Conservation (phyloP, 306 rosid species). For the Ammopiptanthus mongolicus region DNA sequence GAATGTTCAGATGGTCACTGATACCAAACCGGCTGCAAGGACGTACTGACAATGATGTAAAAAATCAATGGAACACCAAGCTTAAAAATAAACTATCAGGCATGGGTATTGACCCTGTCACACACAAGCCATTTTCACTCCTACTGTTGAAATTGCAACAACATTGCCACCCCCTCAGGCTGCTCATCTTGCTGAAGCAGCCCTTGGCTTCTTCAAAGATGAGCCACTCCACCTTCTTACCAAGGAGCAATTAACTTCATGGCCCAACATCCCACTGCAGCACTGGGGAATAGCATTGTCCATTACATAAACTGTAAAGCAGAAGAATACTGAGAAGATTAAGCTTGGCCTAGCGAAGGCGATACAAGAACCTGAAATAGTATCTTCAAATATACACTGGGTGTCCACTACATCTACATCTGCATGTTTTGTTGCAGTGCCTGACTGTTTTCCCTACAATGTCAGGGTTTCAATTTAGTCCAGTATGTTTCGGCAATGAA, state of each 20-base stretch:
- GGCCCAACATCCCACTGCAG: conserved; percentile 44
- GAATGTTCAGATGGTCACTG: conserved; percentile 68
- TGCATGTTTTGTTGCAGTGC: conserved; percentile 38
- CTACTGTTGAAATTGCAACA: conserved; percentile 86
- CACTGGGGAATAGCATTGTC: conserved; percentile 28
- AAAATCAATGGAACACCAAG: conserved; percentile 83
- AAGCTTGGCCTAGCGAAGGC: conserved; percentile 68
- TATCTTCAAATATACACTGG: conserved; percentile 57
- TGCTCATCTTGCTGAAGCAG: conserved; percentile 77
- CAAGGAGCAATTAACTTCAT: conserved; percentile 57
- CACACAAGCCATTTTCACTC: conserved; percentile 80
- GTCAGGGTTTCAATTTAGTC: conserved; percentile 53
- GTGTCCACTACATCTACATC: conserved; percentile 44
- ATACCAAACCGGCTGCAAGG: conserved; percentile 54
- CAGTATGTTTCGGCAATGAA: conserved; percentile 48
- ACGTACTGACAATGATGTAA: conserved; percentile 82
- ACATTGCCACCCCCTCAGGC: conserved; percentile 77
- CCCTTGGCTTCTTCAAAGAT: too few relatives aligned
- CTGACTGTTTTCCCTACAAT: conserved; percentile 57
- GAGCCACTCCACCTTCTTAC: conserved; percentile 64
- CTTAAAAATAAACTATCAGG: conserved; percentile 70
- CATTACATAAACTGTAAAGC: conserved; percentile 41
- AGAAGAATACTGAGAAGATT: conserved; percentile 63
- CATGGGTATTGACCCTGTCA: conserved; percentile 78
- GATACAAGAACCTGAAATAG: conserved; percentile 61